Evolutionary conservation across 1,139 yeast genomes (phyloP).

Genomic region (Lodderomyces jiufengensis): DNA sequence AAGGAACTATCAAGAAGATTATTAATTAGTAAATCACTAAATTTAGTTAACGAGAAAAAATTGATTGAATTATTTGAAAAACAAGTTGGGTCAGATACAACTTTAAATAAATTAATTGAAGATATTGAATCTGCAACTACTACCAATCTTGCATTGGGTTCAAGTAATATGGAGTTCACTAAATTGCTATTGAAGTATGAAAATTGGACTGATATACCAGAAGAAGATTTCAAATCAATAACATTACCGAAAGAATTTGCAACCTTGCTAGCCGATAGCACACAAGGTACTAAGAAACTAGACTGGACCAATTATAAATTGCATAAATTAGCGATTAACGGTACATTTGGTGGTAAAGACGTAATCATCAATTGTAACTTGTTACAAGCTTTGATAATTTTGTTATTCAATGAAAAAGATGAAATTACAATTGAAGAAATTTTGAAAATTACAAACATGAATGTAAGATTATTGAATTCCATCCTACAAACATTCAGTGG

Average conservation of each 20-base stretch:
- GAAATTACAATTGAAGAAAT: conserved; percentile 19
- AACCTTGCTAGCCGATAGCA: conserved; percentile 16
- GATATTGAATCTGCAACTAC: conserved; percentile 25
- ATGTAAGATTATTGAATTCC: conserved; percentile 21
- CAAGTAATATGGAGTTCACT: too few relatives aligned
- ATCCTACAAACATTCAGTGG: conserved; percentile 31
- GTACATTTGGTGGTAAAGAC: conserved; percentile 25
- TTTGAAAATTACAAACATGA: conserved; percentile 23
- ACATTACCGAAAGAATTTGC: conserved; percentile 17
- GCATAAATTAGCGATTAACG: conserved; percentile 34
- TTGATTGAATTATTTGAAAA: conserved; percentile 24
- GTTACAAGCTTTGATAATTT: conserved; percentile 35
- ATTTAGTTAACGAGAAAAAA: conserved; percentile 22
- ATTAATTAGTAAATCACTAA: conserved; percentile 23
- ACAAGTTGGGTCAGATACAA: conserved; percentile 30
- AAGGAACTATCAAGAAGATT: conserved; percentile 38
- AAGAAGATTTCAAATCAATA: conserved; percentile 15
- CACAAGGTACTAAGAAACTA: conserved; percentile 19
- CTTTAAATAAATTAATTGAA: conserved; percentile 31
- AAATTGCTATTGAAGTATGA: conserved; percentile 34
- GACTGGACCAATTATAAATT: conserved; percentile 30
- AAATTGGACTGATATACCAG: conserved; percentile 43
- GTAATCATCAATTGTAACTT: conserved; percentile 37
- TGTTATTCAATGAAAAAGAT: conserved; percentile 26
- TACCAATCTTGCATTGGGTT: background rate